A percentile compares a stretch with the other conserved stretches of the same genome.
Evolutionary conservation across 257 asterid species (phyloP).

Genomic region (Fraxinus anomala): DNA sequence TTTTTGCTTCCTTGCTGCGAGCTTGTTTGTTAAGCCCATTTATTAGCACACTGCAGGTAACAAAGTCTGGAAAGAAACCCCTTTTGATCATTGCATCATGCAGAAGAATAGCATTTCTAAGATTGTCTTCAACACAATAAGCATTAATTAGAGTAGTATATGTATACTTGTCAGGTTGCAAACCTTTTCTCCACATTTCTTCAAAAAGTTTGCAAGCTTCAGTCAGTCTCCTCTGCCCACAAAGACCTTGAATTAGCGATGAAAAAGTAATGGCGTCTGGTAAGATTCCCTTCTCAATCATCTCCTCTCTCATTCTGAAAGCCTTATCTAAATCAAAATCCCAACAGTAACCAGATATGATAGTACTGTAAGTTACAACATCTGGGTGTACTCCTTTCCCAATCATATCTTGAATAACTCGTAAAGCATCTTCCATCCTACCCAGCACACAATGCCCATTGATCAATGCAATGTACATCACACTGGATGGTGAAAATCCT

Average conservation of each 20-base stretch:
- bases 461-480: slow-evolving; percentile 78
- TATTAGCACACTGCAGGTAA: slow-evolving; percentile 78
- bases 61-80: slow-evolving; percentile 80
- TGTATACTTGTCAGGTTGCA: slow-evolving; percentile 73
- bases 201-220: slow-evolving; percentile 71
- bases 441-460: slow-evolving; percentile 79
- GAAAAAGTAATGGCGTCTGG: slow-evolving; percentile 81
- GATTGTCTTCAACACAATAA: slow-evolving; percentile 66
- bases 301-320: slow-evolving; percentile 60
- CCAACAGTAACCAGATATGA: slow-evolving; percentile 65
- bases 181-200: slow-evolving; percentile 63
- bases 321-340: slow-evolving; percentile 63
- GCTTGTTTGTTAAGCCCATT: slow-evolving; percentile 71
- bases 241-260: slow-evolving; percentile 80
- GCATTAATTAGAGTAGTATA: slow-evolving; percentile 80
- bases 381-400: slow-evolving; percentile 60
- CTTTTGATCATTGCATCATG: slow-evolving; percentile 72
- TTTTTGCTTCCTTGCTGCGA: slow-evolving; percentile 74
- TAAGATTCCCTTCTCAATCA: slow-evolving; percentile 62
- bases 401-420: slow-evolving; percentile 52
- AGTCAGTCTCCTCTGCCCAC: slow-evolving; percentile 54
- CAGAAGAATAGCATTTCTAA: slow-evolving; percentile 56
- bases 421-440: slow-evolving; percentile 56
- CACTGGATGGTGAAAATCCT: slow-evolving; percentile 69
- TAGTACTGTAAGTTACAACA: slow-evolving; percentile 79